These are phyloP conservation scores for Gliomastix tumulicola DNA, from an alignment of 2,329 filamentous ascomycete genomes.

Conservation along the genomic window DNA sequence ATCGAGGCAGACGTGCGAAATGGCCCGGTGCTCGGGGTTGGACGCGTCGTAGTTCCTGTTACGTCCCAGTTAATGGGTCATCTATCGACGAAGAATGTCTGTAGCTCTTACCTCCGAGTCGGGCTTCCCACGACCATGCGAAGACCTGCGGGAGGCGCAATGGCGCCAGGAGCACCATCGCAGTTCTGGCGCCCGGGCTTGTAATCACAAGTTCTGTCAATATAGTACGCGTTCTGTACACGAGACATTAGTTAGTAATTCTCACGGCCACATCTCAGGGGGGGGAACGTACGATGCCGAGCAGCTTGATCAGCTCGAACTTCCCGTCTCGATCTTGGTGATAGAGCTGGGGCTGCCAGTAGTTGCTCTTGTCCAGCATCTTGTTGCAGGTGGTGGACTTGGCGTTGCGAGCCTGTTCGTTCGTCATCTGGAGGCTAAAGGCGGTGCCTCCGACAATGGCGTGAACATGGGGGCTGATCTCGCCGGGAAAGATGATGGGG, in stretches of 20 bases:
- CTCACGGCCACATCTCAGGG: not conserved
- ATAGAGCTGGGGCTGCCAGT: conserved; percentile 58
- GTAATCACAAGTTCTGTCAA: conserved; percentile 17
- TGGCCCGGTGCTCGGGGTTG: conserved; percentile 38
- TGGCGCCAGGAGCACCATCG: conserved; percentile 19
- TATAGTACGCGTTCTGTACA: conserved; percentile 14
- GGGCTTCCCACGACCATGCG: conserved; percentile 60
- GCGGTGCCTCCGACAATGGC: conserved; percentile 56
- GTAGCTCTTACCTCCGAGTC: conserved; percentile 22
- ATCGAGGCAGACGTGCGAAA: conserved; percentile 47
- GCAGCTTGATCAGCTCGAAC: conserved; percentile 33
- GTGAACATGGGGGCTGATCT: conserved; percentile 49
- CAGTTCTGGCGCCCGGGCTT: conserved; percentile 13
- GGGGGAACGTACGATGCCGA: conserved; percentile 16
- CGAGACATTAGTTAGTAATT: not conserved
- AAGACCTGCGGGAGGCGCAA: conserved; percentile 54
- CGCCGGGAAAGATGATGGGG: conserved; percentile 50
- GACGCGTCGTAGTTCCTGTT: conserved; percentile 18
- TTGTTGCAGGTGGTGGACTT: conserved; percentile 54
- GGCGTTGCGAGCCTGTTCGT: conserved; percentile 40
- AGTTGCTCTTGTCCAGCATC: conserved; percentile 41
- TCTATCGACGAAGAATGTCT: not conserved
- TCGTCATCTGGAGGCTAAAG: conserved; percentile 49
- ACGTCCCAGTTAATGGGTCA: not conserved
- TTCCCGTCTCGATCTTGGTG: conserved; percentile 46